A percentile compares a stretch with the other conserved stretches of the same genome.
phyloP scores from a whole-genome alignment of 306 rosid genomes.

The Dalbergia cochinchinensis region DNA sequence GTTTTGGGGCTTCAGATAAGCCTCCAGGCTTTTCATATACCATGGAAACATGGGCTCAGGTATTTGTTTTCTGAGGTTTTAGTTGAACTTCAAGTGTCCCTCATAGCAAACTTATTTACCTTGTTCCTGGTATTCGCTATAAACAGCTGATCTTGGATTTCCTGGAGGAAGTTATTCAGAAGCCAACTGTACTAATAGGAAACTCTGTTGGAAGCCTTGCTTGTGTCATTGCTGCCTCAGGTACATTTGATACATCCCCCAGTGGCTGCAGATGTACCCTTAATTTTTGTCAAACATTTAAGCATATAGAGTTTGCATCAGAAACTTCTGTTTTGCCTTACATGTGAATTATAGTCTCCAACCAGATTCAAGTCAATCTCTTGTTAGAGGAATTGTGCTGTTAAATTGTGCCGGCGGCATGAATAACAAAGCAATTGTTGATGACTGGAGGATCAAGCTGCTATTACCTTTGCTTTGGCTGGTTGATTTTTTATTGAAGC shows the following conservation, averaged over 20 bases:
- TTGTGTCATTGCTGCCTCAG: constrained; percentile 91
- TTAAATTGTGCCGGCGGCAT: constrained; percentile 94
- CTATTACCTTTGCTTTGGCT: constrained; percentile 81
- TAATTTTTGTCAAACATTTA: constrained; percentile 14
- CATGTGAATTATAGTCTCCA: constrained; percentile 45
- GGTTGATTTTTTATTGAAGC: constrained; percentile 78
- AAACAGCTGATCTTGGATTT: constrained; percentile 88
- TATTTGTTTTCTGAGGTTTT: constrained; percentile 43
- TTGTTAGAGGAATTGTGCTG: constrained; percentile 80
- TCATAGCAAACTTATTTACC: constrained; percentile 17
- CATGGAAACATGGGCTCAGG: constrained; percentile 96
- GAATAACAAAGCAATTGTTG: constrained; percentile 95
- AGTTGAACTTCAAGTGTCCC: constrained; percentile 12
- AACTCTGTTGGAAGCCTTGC: constrained; percentile 98
- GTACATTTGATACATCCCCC: constrained; percentile 51
- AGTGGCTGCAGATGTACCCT: constrained; percentile 20
- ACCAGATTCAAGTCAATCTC: constrained; percentile 68
- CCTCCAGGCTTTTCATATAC: constrained; percentile 79
- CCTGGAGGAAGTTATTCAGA: constrained; percentile 74
- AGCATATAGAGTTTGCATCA: constrained; percentile 9
- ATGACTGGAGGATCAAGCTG: constrained; percentile 95
- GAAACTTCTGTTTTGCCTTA: constrained; percentile 38
- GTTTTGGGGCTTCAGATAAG: constrained; percentile 94
- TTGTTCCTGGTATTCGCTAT: constrained; percentile 6
- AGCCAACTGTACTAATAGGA: constrained; percentile 87